Evolutionary conservation across 768 basidiomycete genomes (phyloP).

Genomic region (Epithele typhae): DNA sequence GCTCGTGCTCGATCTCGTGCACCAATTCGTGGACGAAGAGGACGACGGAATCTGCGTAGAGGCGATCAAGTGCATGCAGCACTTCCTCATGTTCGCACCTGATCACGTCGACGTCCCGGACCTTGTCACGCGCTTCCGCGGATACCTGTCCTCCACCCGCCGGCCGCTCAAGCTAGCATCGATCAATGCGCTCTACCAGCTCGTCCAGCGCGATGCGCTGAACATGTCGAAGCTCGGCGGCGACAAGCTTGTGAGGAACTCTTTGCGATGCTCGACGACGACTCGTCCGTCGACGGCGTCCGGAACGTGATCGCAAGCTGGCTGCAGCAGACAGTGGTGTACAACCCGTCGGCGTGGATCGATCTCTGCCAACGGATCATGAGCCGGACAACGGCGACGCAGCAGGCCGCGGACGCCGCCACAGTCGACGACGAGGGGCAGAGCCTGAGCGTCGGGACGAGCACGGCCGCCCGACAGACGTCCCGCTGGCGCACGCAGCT

Average conservation of each 20-base stretch:
- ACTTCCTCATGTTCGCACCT: conserved; percentile 94
- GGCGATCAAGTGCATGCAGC: conserved; percentile 94
- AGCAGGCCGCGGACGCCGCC: conserved; percentile 64
- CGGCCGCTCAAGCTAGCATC: conserved; percentile 89
- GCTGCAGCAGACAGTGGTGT: conserved; percentile 90
- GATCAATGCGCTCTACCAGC: conserved; percentile 94
- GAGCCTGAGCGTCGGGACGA: conserved; percentile 66
- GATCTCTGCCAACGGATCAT: conserved; percentile 97
- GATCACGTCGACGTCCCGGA: conserved; percentile 78
- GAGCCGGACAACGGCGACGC: conserved; percentile 86
- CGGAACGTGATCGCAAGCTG: conserved; percentile 90
- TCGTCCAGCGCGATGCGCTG: conserved; percentile 92
- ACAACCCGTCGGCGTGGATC: conserved; percentile 97
- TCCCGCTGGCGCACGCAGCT: conserved; percentile 96
- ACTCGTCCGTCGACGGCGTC: conserved; percentile 90
- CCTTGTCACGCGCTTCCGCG: conserved; percentile 72
- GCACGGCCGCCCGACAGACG: conserved; percentile 44
- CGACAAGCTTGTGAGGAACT: conserved; percentile 89
- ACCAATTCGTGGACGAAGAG: conserved; percentile 78
- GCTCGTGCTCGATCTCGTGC: conserved; percentile 78
- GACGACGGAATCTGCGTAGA: conserved; percentile 90
- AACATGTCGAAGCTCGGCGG: conserved; percentile 92
- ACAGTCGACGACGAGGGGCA: conserved; percentile 89
- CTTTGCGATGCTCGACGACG: conserved; percentile 93
- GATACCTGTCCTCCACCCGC: conserved; percentile 74